These are phyloP conservation scores for Rhodosporidiobolus odoratus DNA, from an alignment of 768 basidiomycete genomes.

Conservation along the genomic window DNA sequence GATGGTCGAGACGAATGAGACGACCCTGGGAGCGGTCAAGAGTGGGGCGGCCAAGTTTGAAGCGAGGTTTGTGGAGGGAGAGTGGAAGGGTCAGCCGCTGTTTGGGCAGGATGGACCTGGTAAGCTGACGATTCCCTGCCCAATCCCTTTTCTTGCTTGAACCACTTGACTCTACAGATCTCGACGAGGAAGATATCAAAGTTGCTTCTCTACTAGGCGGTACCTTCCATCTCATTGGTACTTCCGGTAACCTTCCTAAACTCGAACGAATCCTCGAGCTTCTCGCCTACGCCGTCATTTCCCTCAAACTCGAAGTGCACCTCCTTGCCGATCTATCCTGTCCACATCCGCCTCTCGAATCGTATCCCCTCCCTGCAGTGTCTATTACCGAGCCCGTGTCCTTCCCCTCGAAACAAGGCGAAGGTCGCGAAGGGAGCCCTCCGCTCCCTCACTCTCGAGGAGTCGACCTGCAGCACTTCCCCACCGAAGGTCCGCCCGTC, in stretches of 20 bases:
- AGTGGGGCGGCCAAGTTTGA: neutral
- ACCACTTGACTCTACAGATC: neutral
- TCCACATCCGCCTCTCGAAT: slow-evolving; percentile 10
- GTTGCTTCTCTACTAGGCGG: slow-evolving; percentile 20
- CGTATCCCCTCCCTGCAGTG: too few relatives aligned
- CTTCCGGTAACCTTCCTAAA: slow-evolving; percentile 3
- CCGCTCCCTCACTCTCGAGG: neutral
- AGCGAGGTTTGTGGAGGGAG: neutral
- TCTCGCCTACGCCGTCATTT: slow-evolving; percentile 28
- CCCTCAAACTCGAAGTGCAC: slow-evolving; percentile 33
- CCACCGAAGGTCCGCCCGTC: too few relatives aligned
- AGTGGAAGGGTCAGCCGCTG: slow-evolving; percentile 1
- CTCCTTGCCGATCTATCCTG: slow-evolving; percentile 28
- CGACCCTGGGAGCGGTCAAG: slow-evolving; percentile 12
- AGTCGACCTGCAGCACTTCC: neutral
- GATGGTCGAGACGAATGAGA: slow-evolving; percentile 4
- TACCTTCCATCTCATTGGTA: slow-evolving; percentile 26
- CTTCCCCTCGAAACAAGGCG: neutral
- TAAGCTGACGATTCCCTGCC: neutral
- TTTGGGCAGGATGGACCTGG: slow-evolving; percentile 14
- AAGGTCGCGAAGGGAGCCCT: neutral
- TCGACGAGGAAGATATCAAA: slow-evolving; percentile 19
- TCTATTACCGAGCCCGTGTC: neutral
- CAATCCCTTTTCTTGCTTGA: neutral
- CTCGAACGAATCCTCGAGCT: slow-evolving; percentile 34